Percentiles rank a stretch among this genome's conserved stretches.
These are phyloP conservation scores for Solanum aculeatissimum DNA, from an alignment of 305 asterid genomes.

Conservation along the genomic window DNA sequence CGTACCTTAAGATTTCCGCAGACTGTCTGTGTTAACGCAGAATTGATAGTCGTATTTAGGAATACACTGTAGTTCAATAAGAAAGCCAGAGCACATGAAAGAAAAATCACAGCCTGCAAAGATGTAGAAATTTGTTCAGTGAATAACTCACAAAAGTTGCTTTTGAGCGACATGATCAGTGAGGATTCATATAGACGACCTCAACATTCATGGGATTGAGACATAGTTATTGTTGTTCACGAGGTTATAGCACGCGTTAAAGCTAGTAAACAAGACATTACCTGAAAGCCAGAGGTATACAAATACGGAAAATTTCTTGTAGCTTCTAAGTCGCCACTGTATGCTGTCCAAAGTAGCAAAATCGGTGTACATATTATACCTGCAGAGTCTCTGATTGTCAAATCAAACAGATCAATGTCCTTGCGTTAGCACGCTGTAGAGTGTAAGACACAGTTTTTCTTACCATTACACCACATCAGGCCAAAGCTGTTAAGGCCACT, in stretches of 20 bases:
- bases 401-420: background rate
- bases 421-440: background rate
- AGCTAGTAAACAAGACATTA: background rate
- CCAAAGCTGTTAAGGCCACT: conserved; percentile 19
- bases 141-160: background rate
- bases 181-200: background rate
- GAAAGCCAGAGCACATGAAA: conserved; percentile 22
- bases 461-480: conserved; percentile 19
- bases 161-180: background rate
- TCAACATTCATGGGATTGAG: background rate
- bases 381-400: background rate
- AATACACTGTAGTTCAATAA: conserved; percentile 8
- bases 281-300: conserved; percentile 12
- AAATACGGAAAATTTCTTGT: conserved; percentile 1
- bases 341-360: conserved; percentile 11
- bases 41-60: conserved; percentile 13
- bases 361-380: conserved; percentile 12
- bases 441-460: background rate
- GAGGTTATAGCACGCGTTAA: background rate
- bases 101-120: conserved; percentile 11
- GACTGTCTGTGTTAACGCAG: conserved; percentile 13
- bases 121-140: background rate
- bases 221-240: background rate
- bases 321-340: conserved; percentile 2
- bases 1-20: conserved; percentile 16